Evolutionary conservation across 1,139 yeast genomes (phyloP).

Genomic region (Hansenula lynferdii): DNA sequence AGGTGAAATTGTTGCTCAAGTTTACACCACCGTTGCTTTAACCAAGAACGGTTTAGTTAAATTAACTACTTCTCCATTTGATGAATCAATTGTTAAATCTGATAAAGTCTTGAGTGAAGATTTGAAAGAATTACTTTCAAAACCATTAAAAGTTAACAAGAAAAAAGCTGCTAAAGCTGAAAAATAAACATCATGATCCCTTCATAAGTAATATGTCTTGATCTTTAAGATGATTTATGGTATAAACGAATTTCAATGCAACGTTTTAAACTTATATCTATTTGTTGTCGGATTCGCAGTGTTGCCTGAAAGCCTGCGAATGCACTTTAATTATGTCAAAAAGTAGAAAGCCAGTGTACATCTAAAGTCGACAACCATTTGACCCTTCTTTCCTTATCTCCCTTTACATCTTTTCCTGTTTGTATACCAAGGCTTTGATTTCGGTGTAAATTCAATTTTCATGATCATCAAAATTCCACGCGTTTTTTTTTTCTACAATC

Average conservation of each 20-base stretch:
- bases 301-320: too few species aligned
- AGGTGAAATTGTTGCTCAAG: constrained; percentile 66
- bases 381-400: too few species aligned
- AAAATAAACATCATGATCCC: not conserved
- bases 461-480: not conserved
- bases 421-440: not conserved
- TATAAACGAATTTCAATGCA: not conserved
- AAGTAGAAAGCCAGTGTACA: too few species aligned
- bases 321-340: too few species aligned
- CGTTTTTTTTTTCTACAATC: not conserved
- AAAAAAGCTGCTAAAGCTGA: constrained; percentile 27
- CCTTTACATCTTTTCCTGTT: too few species aligned
- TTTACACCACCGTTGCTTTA: constrained; percentile 71
- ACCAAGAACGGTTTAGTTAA: constrained; percentile 71
- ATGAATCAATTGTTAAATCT: constrained; percentile 43
- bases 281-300: too few species aligned
- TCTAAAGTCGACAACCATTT: too few species aligned
- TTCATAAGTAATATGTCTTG: not conserved
- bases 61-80: constrained; percentile 52
- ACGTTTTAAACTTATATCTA: too few species aligned
- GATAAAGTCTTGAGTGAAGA: constrained; percentile 57
- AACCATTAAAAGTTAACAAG: constrained; percentile 52
- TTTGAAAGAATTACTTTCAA: constrained; percentile 41
- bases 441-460: not conserved
- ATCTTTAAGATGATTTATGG: not conserved